phyloP scores from a whole-genome alignment of 2,329 filamentous ascomycete species.

The Teratosphaeria epicoccoides region DNA sequence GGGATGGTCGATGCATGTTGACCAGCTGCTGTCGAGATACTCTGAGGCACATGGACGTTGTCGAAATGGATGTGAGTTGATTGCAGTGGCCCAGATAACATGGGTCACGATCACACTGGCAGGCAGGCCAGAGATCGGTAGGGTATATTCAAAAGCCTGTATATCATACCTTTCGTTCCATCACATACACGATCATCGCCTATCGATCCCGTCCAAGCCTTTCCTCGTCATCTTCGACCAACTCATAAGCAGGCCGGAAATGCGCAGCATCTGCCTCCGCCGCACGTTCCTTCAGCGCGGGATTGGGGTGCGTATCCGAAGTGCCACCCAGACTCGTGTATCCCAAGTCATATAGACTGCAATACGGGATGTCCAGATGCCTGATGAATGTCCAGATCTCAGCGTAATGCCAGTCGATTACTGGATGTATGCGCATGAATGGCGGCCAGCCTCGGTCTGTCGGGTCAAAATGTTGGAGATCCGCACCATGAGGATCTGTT shows the following conservation, averaged over 20 bases:
- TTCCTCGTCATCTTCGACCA: conserved; percentile 66
- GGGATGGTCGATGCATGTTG: no score
- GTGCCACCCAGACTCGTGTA: conserved; percentile 90
- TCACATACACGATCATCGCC: neutral
- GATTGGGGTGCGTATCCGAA: conserved; percentile 82
- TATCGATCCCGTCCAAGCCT: conserved; percentile 54
- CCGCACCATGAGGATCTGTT: conserved; percentile 81
- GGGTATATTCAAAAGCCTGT: neutral
- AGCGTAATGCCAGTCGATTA: conserved; percentile 94
- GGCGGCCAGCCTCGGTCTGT: conserved; percentile 85
- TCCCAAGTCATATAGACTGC: conserved; percentile 73
- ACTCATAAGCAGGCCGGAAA: conserved; percentile 67
- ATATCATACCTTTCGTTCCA: neutral
- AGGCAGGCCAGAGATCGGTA: neutral
- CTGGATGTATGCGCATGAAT: conserved; percentile 88
- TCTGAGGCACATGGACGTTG: no score
- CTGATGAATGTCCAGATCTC: conserved; percentile 90
- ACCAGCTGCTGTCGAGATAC: no score
- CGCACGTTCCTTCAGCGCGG: conserved; percentile 44
- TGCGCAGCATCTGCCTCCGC: conserved; percentile 23
- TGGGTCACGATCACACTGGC: neutral
- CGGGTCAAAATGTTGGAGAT: conserved; percentile 68
- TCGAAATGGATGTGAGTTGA: neutral
- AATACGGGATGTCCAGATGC: conserved; percentile 71
- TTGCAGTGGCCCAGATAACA: neutral